Evolutionary conservation across 352 stramenopile species (phyloP).

Genomic region (Globisporangium takayamanum): DNA sequence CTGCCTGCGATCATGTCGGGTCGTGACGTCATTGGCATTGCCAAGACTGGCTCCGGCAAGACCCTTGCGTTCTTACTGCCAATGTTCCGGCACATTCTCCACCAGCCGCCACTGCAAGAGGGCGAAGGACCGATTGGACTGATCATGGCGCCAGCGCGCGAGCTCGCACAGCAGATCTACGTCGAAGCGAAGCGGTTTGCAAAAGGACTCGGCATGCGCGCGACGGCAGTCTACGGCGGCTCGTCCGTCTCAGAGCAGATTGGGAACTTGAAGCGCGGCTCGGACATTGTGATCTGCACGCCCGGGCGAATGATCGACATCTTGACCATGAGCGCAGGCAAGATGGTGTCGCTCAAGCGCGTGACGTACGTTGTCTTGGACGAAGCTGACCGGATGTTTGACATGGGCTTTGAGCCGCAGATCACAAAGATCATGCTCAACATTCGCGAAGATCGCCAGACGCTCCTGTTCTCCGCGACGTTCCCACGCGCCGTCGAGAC

Average conservation of each 20-base stretch:
- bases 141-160: conserved; percentile 96
- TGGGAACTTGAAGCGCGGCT: conserved; percentile 97
- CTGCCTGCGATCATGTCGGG: conserved; percentile 98
- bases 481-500: conserved; percentile 93
- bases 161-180: conserved; percentile 99
- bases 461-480: conserved; percentile 97
- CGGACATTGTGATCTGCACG: conserved; percentile 97
- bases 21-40: conserved; percentile 98
- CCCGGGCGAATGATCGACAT: conserved; percentile 99
- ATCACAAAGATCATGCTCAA: conserved; percentile 96
- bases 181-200: conserved; percentile 93
- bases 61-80: conserved; percentile 89
- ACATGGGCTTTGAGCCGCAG: conserved; percentile 99
- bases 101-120: conserved; percentile 87
- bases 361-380: conserved; percentile 99
- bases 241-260: conserved; percentile 97
- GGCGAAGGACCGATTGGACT: conserved; percentile 97
- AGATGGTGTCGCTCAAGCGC: conserved; percentile 93
- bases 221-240: conserved; percentile 94
- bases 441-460: conserved; percentile 88
- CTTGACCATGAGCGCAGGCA: conserved; percentile 96
- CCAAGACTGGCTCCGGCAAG: conserved; percentile 95
- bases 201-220: conserved; percentile 88
- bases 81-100: conserved; percentile 95
- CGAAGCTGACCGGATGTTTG: conserved; percentile 99